Evolutionary conservation across 1,284 basidiomycete species (phyloP).

Genomic region (Cryptococcus floricola): DNA sequence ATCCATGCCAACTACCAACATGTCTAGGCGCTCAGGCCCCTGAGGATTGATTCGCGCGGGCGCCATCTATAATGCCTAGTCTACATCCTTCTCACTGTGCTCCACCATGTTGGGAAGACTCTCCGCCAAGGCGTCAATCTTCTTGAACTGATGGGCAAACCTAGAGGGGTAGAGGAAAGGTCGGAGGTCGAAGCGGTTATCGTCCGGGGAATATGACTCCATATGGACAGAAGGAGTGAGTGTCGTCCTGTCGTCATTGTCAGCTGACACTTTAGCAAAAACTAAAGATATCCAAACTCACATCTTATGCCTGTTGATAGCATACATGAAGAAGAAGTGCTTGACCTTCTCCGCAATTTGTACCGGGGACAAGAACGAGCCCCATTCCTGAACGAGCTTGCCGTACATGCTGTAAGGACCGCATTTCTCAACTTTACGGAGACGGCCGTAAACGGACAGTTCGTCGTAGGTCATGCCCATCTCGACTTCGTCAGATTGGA

Average conservation of each 20-base stretch:
- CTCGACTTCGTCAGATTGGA: constrained; percentile 95
- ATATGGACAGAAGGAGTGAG: constrained; percentile 96
- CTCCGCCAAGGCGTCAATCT: constrained; percentile 81
- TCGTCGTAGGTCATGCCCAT: constrained; percentile 99
- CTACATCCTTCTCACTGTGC: constrained; percentile 49
- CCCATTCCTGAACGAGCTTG: constrained; percentile 91
- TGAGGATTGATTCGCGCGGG: too few species aligned
- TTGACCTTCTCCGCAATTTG: constrained; percentile 98
- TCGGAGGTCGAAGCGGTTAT: constrained; percentile 92
- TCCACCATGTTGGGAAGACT: constrained; percentile 66
- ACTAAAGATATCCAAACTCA: constrained; percentile 14
- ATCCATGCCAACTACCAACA: too few species aligned
- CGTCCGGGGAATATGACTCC: constrained; percentile 92
- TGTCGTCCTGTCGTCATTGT: constrained; percentile 59
- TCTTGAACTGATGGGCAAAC: constrained; percentile 94
- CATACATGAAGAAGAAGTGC: constrained; percentile 94
- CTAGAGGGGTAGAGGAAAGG: constrained; percentile 93
- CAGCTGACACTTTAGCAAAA: constrained; percentile 4
- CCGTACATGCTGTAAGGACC: constrained; percentile 96
- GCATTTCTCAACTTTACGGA: constrained; percentile 94
- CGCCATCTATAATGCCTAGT: not conserved
- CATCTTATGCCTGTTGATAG: constrained; percentile 98
- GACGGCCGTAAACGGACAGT: constrained; percentile 83
- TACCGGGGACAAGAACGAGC: constrained; percentile 63
- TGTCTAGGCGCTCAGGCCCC: too few species aligned